Conservation (phyloP, 768 basidiomycete species). For the Serendipita sp. region DNA sequence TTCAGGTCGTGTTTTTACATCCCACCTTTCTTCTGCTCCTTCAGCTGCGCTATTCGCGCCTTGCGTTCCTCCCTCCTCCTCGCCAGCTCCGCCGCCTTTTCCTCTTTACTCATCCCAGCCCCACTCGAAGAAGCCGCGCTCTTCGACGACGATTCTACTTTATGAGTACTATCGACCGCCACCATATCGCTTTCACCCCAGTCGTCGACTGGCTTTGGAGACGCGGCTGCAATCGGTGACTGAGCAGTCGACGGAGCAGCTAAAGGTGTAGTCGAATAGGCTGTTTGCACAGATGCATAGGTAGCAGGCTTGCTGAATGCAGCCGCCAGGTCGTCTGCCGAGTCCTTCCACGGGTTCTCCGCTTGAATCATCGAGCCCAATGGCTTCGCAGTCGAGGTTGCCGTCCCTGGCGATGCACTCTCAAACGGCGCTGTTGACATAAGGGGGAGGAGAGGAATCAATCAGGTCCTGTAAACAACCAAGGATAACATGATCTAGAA, state of each 20-base stretch:
- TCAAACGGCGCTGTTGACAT: conserved; percentile 53
- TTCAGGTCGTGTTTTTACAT: too few species aligned
- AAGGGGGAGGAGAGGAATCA: neutral
- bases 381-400: conserved; percentile 20
- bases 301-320: conserved; percentile 8
- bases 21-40: conserved; percentile 54
- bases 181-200: neutral
- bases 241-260: neutral
- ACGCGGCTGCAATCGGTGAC: neutral
- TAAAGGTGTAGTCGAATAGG: neutral
- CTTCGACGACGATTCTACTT: neutral
- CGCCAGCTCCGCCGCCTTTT: conserved; percentile 87
- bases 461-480: neutral
- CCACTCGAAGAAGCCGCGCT: conserved; percentile 14
- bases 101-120: conserved; percentile 61
- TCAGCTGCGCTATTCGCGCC: conserved; percentile 63
- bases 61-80: conserved; percentile 83
- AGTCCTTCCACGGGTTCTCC: conserved; percentile 9
- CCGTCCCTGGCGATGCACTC: conserved; percentile 20
- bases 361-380: conserved; percentile 19
- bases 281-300: neutral
- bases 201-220: neutral
- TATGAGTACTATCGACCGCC: neutral
- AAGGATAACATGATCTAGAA: too few species aligned
- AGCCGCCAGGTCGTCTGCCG: conserved; percentile 11